phyloP scores from a whole-genome alignment of 306 rosid species.

The Cucumis melo region DNA sequence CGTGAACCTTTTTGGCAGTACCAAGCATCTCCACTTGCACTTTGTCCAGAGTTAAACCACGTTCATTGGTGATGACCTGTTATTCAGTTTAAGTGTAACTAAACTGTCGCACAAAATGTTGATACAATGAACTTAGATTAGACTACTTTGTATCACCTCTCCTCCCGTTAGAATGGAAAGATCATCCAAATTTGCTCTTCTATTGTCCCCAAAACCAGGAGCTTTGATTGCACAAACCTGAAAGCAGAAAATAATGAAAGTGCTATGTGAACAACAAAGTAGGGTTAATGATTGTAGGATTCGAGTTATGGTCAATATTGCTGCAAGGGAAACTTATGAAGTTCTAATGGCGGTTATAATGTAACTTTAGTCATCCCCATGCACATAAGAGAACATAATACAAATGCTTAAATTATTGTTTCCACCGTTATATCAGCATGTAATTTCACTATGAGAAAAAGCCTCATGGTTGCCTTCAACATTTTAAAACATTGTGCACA shows the following conservation, averaged over 20 bases:
- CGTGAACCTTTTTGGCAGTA: constrained; percentile 67
- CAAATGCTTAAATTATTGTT: too few relatives aligned
- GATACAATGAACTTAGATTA: not conserved
- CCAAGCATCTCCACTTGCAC: constrained; percentile 72
- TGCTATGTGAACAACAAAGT: not conserved
- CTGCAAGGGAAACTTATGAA: not conserved
- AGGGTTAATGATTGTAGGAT: not conserved
- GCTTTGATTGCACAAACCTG: constrained; percentile 97
- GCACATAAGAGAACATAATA: not conserved
- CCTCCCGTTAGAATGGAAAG: constrained; percentile 82
- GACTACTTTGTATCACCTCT: constrained; percentile 46
- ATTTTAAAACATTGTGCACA: not conserved
- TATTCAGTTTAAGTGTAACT: constrained; percentile 3
- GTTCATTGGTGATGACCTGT: constrained; percentile 71
- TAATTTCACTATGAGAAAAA: too few relatives aligned
- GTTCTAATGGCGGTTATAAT: not conserved
- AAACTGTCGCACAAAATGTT: not conserved
- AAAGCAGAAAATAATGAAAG: constrained; percentile 5
- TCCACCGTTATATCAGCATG: too few relatives aligned
- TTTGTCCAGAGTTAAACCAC: constrained; percentile 75
- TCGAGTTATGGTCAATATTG: not conserved
- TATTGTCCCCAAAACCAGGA: constrained; percentile 96
- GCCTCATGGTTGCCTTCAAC: too few relatives aligned
- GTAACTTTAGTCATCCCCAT: not conserved
- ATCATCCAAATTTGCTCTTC: constrained; percentile 75